Base-by-base conservation (phyloP, 2,329 filamentous ascomycete genomes). In the Aspergillus sclerotialis region DNA sequence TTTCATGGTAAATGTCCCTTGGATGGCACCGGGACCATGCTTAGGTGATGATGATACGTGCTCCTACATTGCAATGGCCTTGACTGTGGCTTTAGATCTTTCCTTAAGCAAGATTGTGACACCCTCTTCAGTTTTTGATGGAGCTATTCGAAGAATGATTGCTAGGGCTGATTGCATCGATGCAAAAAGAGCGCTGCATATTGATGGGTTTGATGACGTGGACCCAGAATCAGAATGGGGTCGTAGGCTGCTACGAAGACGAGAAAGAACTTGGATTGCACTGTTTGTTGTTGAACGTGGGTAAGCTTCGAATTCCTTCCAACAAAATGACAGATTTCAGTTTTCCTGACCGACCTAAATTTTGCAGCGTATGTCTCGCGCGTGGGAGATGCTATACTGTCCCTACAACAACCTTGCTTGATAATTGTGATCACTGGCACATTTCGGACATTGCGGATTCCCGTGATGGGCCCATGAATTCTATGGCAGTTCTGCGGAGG, bases 1-100 rank as follows among this genome's bases (percentile, higher is more conserved):
- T 0, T 85, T 85, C 50, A 81, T 86, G 76, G 72, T 84, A 19
- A 84, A 84, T 40, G 73, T 86, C 5, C 82, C 82, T 0, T 86
- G 82, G 82, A 84, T 85, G 72, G 78, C 78, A 2, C 52, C 56
- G 7, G 58, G 55, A 4, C 47, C 46, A 15, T 44, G 45, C 27
- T 35, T 60, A 11, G 57, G 56, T 0, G 81, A 85, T 43, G 82
- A 86, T 40, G 81, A 84, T 47, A 84, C 82, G 0, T 84, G 80
- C 38, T 73, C 76, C 27, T 85, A 83, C 45, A 75, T 86, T 35
- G 75, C 80, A 2, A 78, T 81, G 62, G 81, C 82, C 1, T 64
- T 82, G 7, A 80, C 78, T 1, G 76, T 85, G 40, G 80, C 82
- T 0, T 64, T 84, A 21, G 82, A 86, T 46, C 48, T 86, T 7